Evolutionary conservation across 164 flowering plant genomes (phyloP).

Genomic region (Taxillus chinensis): DNA sequence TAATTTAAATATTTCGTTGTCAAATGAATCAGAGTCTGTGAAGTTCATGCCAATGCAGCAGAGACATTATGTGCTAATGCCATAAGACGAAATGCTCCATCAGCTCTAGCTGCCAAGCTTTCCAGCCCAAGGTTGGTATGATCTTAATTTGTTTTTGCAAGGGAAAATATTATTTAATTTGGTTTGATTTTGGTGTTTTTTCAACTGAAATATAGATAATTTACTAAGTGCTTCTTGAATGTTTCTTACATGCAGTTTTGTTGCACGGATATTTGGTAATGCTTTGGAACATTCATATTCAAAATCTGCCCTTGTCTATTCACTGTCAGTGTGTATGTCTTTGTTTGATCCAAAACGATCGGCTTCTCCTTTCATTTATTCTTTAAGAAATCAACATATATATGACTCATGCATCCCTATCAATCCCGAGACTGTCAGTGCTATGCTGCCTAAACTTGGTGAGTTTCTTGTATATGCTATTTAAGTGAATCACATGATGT

Average conservation of each 20-base stretch:
- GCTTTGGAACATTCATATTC: conserved; percentile 73
- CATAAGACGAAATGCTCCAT: conserved; percentile 72
- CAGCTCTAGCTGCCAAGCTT: conserved; percentile 70
- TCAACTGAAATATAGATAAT: not conserved
- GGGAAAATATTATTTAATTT: not conserved
- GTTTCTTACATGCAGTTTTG: conserved; percentile 51
- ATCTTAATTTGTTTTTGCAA: not conserved
- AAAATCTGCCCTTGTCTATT: conserved; percentile 78
- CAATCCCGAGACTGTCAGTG: conserved; percentile 68
- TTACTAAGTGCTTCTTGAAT: not conserved
- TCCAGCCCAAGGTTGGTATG: conserved; percentile 70
- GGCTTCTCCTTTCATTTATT: conserved; percentile 42
- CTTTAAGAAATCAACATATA: conserved; percentile 67
- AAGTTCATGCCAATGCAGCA: conserved; percentile 94
- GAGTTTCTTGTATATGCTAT: conserved; percentile 13
- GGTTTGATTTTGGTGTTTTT: not conserved
- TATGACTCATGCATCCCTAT: conserved; percentile 57
- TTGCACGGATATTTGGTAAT: conserved; percentile 69
- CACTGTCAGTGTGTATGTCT: conserved; percentile 84
- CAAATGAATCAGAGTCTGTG: conserved; percentile 51
- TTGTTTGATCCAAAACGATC: conserved; percentile 85
- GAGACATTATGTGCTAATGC: conserved; percentile 87
- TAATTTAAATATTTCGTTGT: not conserved
- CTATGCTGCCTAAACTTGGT: conserved; percentile 95
- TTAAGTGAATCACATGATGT: no score